A percentile compares a stretch with the other conserved stretches of the same genome.
Conservation (phyloP, 768 basidiomycete species). For the Rhodotorula babjevae region DNA sequence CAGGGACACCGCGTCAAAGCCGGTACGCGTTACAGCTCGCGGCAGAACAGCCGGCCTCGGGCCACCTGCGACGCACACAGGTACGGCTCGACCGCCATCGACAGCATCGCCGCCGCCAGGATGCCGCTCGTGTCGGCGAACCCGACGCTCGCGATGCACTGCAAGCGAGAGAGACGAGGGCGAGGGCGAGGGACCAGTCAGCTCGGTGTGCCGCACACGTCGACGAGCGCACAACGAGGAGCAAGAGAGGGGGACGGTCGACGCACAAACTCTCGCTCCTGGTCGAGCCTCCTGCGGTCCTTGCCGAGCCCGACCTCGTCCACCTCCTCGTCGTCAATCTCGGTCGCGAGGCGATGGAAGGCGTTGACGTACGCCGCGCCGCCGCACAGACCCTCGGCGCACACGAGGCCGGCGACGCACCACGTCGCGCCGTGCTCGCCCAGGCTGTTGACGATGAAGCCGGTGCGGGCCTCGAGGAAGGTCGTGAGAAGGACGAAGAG, state of each 20-base stretch:
- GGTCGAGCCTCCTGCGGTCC: constrained; percentile 57
- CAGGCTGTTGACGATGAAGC: constrained; percentile 5
- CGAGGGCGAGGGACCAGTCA: neutral
- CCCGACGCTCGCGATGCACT: constrained; percentile 73
- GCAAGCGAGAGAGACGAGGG: neutral
- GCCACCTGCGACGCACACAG: constrained; percentile 54
- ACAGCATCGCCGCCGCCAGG: constrained; percentile 4
- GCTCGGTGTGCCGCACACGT: no score
- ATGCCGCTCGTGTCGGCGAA: constrained; percentile 63
- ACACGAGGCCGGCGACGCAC: constrained; percentile 70
- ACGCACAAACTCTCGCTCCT: constrained; percentile 54
- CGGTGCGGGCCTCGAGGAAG: constrained; percentile 7
- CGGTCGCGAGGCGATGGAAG: constrained; percentile 73
- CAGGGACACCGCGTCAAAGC: no score
- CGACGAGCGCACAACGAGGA: no score
- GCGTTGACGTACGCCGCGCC: constrained; percentile 88
- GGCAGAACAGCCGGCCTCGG: constrained; percentile 67
- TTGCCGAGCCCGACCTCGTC: constrained; percentile 38
- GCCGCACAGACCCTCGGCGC: constrained; percentile 85
- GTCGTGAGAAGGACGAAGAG: constrained; percentile 25
- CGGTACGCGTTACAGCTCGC: constrained; percentile 58
- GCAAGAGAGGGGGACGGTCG: neutral
- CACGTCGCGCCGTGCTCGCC: constrained; percentile 48
- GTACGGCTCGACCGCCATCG: constrained; percentile 50
- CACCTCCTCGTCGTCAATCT: constrained; percentile 53